Conservation (phyloP, 75 land plant genomes). For the Azolla pinnata region DNA sequence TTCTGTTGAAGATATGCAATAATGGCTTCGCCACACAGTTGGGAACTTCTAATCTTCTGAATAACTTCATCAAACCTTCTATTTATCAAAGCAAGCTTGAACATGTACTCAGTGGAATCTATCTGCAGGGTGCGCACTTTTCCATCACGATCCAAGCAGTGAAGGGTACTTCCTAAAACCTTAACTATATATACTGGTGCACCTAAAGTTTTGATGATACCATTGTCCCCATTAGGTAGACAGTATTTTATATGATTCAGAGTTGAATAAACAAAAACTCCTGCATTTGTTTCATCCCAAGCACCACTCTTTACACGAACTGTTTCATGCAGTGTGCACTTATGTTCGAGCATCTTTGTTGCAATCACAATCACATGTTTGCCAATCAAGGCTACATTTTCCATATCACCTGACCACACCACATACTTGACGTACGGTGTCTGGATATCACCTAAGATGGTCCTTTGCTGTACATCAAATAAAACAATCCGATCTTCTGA, state of each 20-base stretch:
- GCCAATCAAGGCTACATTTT: conserved; percentile 34
- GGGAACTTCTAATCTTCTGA: conserved; percentile 53
- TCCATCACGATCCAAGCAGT: conserved; percentile 36
- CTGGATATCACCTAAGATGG: conserved; percentile 29
- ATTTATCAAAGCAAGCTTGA: conserved; percentile 36
- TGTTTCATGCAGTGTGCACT: conserved; percentile 51
- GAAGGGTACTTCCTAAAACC: conserved; percentile 23
- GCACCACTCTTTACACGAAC: conserved; percentile 65
- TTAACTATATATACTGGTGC: conserved; percentile 33
- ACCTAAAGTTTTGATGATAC: conserved; percentile 33
- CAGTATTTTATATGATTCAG: conserved; percentile 41
- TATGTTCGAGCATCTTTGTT: conserved; percentile 36
- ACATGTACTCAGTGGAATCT: conserved; percentile 34
- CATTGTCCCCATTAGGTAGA: conserved; percentile 41
- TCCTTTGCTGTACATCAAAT: conserved; percentile 36
- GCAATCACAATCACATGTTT: conserved; percentile 38
- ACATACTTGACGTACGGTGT: conserved; percentile 33
- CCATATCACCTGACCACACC: conserved; percentile 45
- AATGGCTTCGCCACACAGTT: conserved; percentile 67
- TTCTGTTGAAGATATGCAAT: conserved; percentile 71
- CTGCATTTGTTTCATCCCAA: conserved; percentile 30
- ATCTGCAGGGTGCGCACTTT: conserved; percentile 26
- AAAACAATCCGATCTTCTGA: conserved; percentile 33
- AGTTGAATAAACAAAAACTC: conserved; percentile 38
- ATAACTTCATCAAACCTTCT: conserved; percentile 56